A percentile compares a stretch with the other conserved stretches of the same genome.
Conservation (phyloP, 116 monocot genomes). For the Cymodocea nodosa region DNA sequence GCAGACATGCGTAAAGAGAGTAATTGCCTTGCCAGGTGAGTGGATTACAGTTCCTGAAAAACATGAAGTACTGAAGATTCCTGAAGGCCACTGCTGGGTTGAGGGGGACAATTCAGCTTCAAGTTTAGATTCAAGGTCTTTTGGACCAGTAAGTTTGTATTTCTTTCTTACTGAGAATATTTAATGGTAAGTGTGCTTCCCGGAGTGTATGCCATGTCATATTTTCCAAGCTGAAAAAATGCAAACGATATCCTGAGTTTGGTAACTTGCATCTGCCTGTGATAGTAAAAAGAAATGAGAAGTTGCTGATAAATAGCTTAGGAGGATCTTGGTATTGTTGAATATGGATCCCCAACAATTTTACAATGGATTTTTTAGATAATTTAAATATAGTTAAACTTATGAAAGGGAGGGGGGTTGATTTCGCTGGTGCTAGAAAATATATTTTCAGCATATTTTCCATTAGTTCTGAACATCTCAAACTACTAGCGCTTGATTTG, state of each 20-base stretch:
- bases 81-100: constrained; percentile 93
- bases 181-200: not conserved
- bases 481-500: not conserved
- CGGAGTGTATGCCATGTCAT: not conserved
- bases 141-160: constrained; percentile 58
- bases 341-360: too few species aligned
- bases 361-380: too few species aligned
- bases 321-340: too few species aligned
- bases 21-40: constrained; percentile 85
- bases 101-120: constrained; percentile 63
- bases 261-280: too few species aligned
- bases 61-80: constrained; percentile 51
- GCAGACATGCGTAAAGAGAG: constrained; percentile 50
- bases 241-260: too few species aligned
- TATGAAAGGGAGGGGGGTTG: too few species aligned
- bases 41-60: constrained; percentile 69
- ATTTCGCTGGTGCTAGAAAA: too few species aligned
- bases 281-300: too few species aligned
- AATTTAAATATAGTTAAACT: too few species aligned
- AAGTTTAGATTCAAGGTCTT: constrained; percentile 71
- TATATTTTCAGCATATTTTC: too few species aligned
- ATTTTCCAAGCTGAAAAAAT: too few species aligned
- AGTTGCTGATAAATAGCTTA: too few species aligned
- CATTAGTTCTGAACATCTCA: not conserved
- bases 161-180: not conserved